Percentiles rank a stretch among this genome's conserved stretches.
Evolutionary conservation across 1,284 basidiomycete genomes (phyloP).

Genomic region (Malassezia caprae): DNA sequence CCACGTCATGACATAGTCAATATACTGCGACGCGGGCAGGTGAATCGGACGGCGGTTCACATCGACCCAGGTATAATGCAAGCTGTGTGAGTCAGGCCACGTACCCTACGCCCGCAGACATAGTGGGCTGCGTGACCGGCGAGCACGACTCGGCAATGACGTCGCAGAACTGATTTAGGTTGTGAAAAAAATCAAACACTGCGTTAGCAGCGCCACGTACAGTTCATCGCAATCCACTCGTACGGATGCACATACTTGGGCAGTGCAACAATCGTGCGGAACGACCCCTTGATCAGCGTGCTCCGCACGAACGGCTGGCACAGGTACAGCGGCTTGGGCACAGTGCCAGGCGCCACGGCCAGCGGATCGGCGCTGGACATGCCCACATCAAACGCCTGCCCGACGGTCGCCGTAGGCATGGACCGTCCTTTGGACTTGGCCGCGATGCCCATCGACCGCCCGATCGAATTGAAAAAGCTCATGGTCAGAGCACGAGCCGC

Average conservation of each 20-base stretch:
- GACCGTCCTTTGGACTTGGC: neutral
- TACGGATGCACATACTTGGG: slow-evolving; percentile 61
- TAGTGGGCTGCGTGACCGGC: slow-evolving; percentile 73
- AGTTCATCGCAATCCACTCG: slow-evolving; percentile 95
- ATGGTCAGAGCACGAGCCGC: slow-evolving; percentile 10
- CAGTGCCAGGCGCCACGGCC: neutral
- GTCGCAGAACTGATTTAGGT: slow-evolving; percentile 94
- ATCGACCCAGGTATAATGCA: slow-evolving; percentile 90
- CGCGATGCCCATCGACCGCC: slow-evolving; percentile 36
- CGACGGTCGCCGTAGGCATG: slow-evolving; percentile 25
- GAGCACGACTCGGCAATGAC: slow-evolving; percentile 92
- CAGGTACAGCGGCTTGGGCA: slow-evolving; percentile 41
- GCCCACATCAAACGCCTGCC: slow-evolving; percentile 27
- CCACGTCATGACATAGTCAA: slow-evolving; percentile 99
- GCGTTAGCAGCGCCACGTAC: slow-evolving; percentile 53
- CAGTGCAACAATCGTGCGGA: slow-evolving; percentile 94
- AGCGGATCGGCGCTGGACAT: neutral
- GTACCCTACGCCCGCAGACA: slow-evolving; percentile 81
- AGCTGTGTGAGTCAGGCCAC: slow-evolving; percentile 52
- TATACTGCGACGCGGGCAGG: slow-evolving; percentile 88
- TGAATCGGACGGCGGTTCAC: slow-evolving; percentile 81
- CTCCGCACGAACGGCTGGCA: slow-evolving; percentile 70
- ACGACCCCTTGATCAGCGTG: slow-evolving; percentile 92
- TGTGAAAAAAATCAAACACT: slow-evolving; percentile 60
- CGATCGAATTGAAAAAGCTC: slow-evolving; percentile 41